These are phyloP conservation scores for Crithidia bombi DNA, from an alignment of 208 protist genomes.

Conservation along the genomic window DNA sequence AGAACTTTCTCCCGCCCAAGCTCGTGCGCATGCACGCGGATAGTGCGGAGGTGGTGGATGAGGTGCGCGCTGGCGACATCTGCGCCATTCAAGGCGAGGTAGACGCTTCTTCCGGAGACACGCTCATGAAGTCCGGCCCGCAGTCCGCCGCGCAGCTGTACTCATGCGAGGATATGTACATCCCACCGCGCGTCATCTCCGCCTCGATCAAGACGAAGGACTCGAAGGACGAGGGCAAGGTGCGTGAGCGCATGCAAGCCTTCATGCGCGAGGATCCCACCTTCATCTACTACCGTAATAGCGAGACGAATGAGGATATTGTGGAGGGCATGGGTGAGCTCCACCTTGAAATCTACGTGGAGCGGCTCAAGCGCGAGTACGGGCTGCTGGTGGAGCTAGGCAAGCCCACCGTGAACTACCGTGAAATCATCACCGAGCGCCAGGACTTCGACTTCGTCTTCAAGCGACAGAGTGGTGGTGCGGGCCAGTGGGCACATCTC, in stretches of 20 bases:
- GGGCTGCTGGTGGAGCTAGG: conserved; percentile 90
- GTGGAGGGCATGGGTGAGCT: conserved; percentile 98
- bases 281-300: conserved; percentile 94
- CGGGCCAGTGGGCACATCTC: conserved; percentile 98
- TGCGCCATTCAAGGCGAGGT: conserved; percentile 98
- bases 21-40: conserved; percentile 98
- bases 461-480: conserved; percentile 99
- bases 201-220: conserved; percentile 93
- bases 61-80: conserved; percentile 97
- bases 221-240: conserved; percentile 74
- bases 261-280: conserved; percentile 98
- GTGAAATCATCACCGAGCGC: conserved; percentile 90
- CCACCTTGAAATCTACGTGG: conserved; percentile 97
- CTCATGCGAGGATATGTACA: conserved; percentile 96
- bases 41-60: conserved; percentile 95
- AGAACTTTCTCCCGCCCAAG: conserved; percentile 93
- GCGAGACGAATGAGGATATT: conserved; percentile 95
- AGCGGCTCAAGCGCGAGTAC: conserved; percentile 96
- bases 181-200: conserved; percentile 98
- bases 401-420: conserved; percentile 97
- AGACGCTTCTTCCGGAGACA: conserved; percentile 97
- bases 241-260: conserved; percentile 82
- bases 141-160: conserved; percentile 65
- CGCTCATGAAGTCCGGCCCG: conserved; percentile 89
- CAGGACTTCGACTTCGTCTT: conserved; percentile 97